A percentile compares a stretch with the other conserved stretches of the same genome.
Evolutionary conservation across 768 basidiomycete genomes (phyloP).

Genomic region (Megacollybia marginata): DNA sequence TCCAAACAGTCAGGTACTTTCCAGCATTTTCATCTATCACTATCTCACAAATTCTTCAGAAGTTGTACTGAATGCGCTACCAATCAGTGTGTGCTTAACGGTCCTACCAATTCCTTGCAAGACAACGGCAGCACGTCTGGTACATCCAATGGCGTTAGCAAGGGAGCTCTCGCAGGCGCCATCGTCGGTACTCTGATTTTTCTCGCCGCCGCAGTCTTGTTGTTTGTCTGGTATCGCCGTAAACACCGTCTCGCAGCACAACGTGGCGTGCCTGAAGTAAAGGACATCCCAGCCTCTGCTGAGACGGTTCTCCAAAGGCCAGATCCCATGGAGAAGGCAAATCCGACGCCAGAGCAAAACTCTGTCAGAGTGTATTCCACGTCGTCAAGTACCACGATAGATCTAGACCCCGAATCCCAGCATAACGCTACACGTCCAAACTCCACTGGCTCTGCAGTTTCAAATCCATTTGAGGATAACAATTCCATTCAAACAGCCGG

Average conservation of each 20-base stretch:
- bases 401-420: conserved; percentile 50
- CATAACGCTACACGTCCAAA: conserved; percentile 20
- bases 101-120: not conserved
- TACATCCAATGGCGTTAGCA: conserved; percentile 35
- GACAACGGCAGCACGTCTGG: conserved; percentile 7
- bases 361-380: conserved; percentile 42
- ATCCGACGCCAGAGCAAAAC: conserved; percentile 26
- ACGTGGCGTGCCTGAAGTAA: conserved; percentile 28
- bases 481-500: conserved; percentile 81
- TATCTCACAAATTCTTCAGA: conserved; percentile 27
- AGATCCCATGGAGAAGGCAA: conserved; percentile 67
- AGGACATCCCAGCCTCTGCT: conserved; percentile 68
- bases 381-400: conserved; percentile 44
- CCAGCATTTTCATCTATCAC: not conserved
- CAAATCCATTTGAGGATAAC: conserved; percentile 71
- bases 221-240: conserved; percentile 63
- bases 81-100: conserved; percentile 41
- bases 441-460: conserved; percentile 24
- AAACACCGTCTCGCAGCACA: conserved; percentile 36
- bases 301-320: conserved; percentile 74
- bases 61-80: conserved; percentile 48
- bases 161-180: conserved; percentile 69
- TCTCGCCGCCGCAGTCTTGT: conserved; percentile 40
- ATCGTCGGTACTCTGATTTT: conserved; percentile 59
- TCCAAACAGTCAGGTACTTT: conserved; percentile 49